Evolutionary conservation across 805 yeast species (phyloP), one percentile per base, ranked within the genome.

Genomic region (Lachancea thermotolerans): DNA sequence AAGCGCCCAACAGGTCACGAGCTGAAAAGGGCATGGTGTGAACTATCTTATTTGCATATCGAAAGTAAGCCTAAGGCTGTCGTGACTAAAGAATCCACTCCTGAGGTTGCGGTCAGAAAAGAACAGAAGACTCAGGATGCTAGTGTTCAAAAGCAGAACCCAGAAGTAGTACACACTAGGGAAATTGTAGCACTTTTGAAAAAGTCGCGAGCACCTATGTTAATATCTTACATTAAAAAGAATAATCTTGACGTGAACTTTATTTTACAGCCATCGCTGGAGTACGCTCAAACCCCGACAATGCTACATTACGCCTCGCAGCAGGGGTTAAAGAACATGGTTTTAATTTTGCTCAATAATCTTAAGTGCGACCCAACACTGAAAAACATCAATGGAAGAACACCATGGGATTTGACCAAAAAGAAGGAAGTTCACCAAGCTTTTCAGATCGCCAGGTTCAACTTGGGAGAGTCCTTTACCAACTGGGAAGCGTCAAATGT

Each of bases 1-100:
- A 78, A 78, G 45, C 74, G 96, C 52, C 95, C 98, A 1, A 90
- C 96, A 0, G 72, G 83, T 0, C 67, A 77, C 2, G 98, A 90
- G 60, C 67, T 93, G 53, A 85, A 81, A 56, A 75, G 79, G 39
- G 88, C 95, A 0, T 93, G 98, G 98, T 71, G 77, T 25, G 82
- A 82, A 52, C 68, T 93, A 46, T 71, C 89, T 0, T 79, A 82
- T 52, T 65, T 86, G 52, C 67, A 70, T 34, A 59, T 78, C 1
- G 63, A 75, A 6, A 75, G 77, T 9, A 64, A 72, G n/a, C 91
- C 95, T 1, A 37, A 42, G 47, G 42, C 49, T 65, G 54, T 50
- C 55, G 52, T 46, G 46, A 57, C 49, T 58, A 49, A 45, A 60
- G 53, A 44, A 58, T 62, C 43, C 55, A 45, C 49, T 38, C 38